phyloP scores from a whole-genome alignment of 768 basidiomycete species.

The Hysterangium stoloniferum region DNA sequence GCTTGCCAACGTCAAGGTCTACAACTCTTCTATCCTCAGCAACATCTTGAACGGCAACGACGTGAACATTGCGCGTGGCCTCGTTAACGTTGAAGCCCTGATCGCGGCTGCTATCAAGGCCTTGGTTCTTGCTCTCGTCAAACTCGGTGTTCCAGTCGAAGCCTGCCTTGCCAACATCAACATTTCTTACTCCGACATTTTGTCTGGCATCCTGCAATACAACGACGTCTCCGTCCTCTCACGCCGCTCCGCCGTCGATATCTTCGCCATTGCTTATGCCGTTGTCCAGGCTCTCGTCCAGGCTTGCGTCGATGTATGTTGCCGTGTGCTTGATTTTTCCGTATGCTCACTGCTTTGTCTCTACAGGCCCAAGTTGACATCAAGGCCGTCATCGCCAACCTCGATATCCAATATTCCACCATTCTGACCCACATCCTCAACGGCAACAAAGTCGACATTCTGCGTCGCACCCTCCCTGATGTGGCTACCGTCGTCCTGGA shows the following conservation, averaged over 20 bases:
- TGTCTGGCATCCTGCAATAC: neutral
- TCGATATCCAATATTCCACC: neutral
- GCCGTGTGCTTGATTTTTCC: no score
- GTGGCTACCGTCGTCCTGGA: neutral
- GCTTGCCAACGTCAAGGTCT: neutral
- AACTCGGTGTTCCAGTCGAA: neutral
- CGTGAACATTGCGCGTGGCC: no score
- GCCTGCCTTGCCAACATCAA: neutral
- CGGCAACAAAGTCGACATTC: neutral
- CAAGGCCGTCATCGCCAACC: neutral
- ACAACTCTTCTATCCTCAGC: neutral
- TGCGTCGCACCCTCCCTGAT: neutral
- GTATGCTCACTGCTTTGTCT: no score
- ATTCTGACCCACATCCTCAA: neutral
- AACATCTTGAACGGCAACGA: conserved; percentile 4
- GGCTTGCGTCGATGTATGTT: neutral
- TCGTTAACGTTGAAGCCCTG: no score
- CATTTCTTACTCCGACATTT: neutral
- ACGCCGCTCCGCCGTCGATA: neutral
- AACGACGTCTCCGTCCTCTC: neutral
- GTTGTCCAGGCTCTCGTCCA: neutral
- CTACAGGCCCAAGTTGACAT: no score
- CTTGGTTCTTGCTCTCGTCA: no score
- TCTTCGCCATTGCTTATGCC: neutral
- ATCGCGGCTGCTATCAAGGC: no score